A percentile compares a stretch with the other conserved stretches of the same genome.
These are phyloP conservation scores for Zymoseptoria pseudotritici DNA, from an alignment of 2,329 filamentous ascomycete species.

Conservation along the genomic window DNA sequence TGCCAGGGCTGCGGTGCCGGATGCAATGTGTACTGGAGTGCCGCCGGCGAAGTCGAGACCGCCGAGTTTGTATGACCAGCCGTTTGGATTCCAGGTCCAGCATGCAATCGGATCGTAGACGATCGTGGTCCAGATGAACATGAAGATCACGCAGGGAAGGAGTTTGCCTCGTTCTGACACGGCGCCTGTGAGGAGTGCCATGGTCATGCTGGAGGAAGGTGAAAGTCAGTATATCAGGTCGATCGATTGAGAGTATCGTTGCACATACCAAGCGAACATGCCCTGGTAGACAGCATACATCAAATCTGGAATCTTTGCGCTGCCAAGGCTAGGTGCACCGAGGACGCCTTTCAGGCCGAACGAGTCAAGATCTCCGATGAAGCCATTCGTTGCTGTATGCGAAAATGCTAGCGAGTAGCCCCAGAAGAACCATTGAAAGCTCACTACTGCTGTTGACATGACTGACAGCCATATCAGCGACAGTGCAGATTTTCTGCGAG, in stretches of 20 bases:
- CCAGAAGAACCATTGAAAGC: constrained; percentile 96
- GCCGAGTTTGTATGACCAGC: constrained; percentile 73
- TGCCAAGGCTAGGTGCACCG: constrained; percentile 66
- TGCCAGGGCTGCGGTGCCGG: constrained; percentile 73
- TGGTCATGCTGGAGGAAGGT: constrained; percentile 54
- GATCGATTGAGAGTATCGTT: not conserved
- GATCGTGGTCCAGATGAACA: constrained; percentile 84
- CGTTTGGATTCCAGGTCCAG: constrained; percentile 85
- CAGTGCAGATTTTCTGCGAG: constrained; percentile 79
- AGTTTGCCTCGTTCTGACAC: constrained; percentile 82
- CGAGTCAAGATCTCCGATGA: constrained; percentile 71
- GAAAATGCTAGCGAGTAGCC: constrained; percentile 80
- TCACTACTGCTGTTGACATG: constrained; percentile 70
- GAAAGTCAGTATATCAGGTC: not conserved
- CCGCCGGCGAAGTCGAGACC: constrained; percentile 85
- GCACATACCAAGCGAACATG: constrained; percentile 62
- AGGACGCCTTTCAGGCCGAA: constrained; percentile 73
- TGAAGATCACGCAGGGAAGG: constrained; percentile 82
- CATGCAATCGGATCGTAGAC: constrained; percentile 91
- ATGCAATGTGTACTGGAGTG: constrained; percentile 86
- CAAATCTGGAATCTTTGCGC: constrained; percentile 67
- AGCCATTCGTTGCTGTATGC: constrained; percentile 60
- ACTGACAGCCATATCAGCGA: constrained; percentile 80
- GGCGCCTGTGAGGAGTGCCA: constrained; percentile 76
- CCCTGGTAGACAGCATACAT: constrained; percentile 80